Evolutionary conservation across 1,139 yeast genomes (phyloP), one percentile per base, ranked within the genome.

Genomic region (Candida glucosophila): DNA sequence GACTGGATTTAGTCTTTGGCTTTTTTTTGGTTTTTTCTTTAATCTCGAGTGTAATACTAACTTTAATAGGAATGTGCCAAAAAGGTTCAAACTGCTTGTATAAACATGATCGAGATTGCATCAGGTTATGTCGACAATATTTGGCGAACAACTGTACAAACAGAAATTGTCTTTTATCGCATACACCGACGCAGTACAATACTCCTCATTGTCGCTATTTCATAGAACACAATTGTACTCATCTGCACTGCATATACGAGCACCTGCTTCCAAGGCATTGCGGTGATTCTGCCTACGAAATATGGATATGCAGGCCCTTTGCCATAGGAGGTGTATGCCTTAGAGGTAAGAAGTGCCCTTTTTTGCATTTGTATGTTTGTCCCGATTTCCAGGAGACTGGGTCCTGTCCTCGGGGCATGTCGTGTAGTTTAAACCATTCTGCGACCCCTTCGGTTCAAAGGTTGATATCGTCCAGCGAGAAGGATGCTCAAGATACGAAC

Each of bases 371-470:
- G 7, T 66, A 59, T 39, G 72, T 70, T 30, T 81, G 93, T 47
- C 92, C 93, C 0, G 90, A 80, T 42, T 73, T 64, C 37, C 77
- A 72, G 35, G 75, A 72, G 33, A 55, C 58, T 12, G 80, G 80
- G 9, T 43, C 39, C 12, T 81, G 93, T 48, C 58, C 70, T 1
- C 49, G 69, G 30, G 68, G 69, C 1, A 49, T 41, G 14, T 43
- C 52, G 12, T 78, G 86, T 41, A 47, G 53, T 14, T 49, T 78
- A 23, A 46, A 44, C 22, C 86, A 77, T 44, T 50, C 56, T 14
- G 31, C 46, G 8, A 53, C 62, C n/a, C 38, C 39, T 24, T 32
- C 54, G 14, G 47, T 47, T 2, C 65, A 56, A 30, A 39, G 39
- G 14, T 29, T 43, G 29, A 55, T 57, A 42, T 36, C 44, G 12